These are phyloP conservation scores for Alternaria sp. DNA, from an alignment of 2,329 filamentous ascomycete genomes.

Conservation along the genomic window DNA sequence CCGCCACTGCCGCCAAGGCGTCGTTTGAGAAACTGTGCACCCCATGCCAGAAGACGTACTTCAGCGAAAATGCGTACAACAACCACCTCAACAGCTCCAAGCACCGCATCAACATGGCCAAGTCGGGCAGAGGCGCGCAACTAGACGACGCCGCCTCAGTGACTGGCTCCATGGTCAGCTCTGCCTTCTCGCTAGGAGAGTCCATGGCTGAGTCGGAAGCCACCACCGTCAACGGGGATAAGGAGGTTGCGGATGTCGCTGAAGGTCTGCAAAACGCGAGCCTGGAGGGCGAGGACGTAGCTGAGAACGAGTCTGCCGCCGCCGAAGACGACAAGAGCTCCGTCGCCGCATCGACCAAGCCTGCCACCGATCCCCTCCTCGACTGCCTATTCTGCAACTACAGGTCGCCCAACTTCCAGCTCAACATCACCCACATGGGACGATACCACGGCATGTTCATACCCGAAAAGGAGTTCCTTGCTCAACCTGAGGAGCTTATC, in stretches of 20 bases:
- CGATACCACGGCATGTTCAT: conserved; percentile 95
- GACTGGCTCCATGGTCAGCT: conserved; percentile 76
- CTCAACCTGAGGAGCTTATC: conserved; percentile 81
- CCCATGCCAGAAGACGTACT: conserved; percentile 89
- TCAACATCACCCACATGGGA: conserved; percentile 89
- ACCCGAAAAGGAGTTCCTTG: conserved; percentile 83
- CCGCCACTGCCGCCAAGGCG: conserved; percentile 84
- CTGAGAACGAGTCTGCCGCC: conserved; percentile 43
- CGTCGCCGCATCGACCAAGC: conserved; percentile 35
- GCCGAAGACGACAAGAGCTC: conserved; percentile 52
- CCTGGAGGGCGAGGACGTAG: conserved; percentile 52
- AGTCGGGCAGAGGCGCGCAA: conserved; percentile 44
- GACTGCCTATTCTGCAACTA: conserved; percentile 93
- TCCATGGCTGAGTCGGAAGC: conserved; percentile 65
- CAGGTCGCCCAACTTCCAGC: conserved; percentile 73
- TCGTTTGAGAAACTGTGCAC: conserved; percentile 85
- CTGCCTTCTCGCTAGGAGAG: conserved; percentile 88
- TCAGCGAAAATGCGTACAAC: conserved; percentile 92
- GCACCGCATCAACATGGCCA: conserved; percentile 74
- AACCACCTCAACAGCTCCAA: conserved; percentile 93
- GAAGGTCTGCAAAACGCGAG: conserved; percentile 75
- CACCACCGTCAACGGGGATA: conserved; percentile 67
- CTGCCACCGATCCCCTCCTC: conserved; percentile 49
- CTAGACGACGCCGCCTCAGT: conserved; percentile 70
- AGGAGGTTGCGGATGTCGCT: conserved; percentile 78